These are phyloP conservation scores for Datisca glomerata DNA, from an alignment of 306 rosid species.

Conservation along the genomic window DNA sequence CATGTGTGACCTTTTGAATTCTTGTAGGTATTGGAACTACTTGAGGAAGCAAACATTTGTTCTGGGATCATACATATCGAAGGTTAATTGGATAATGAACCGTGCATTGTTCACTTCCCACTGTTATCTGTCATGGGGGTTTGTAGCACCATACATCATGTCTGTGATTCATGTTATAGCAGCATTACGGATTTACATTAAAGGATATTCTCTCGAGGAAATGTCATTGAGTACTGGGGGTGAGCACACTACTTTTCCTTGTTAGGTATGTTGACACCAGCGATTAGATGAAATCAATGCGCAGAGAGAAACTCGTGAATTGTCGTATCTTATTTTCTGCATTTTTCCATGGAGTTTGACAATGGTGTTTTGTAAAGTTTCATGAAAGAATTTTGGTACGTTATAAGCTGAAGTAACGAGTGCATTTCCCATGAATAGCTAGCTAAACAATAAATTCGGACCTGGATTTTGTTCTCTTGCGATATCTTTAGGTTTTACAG, in stretches of 20 bases:
- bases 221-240: conserved; percentile 38
- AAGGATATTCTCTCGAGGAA: conserved; percentile 54
- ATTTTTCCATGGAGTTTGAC: no score
- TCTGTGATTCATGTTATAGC: conserved; percentile 56
- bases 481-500: conserved; percentile 11
- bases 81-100: conserved; percentile 77
- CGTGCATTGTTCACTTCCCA: conserved; percentile 77
- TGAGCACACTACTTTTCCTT: conserved; percentile 45
- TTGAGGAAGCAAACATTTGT: conserved; percentile 99
- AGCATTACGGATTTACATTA: conserved; percentile 38
- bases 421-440: no score
- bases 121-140: conserved; percentile 92
- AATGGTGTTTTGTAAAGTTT: no score
- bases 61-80: conserved; percentile 75
- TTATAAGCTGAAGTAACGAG: no score
- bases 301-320: no score
- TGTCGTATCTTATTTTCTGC: no score
- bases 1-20: conserved; percentile 7
- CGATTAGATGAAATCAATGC: neutral
- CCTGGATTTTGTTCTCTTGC: no score
- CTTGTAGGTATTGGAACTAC: conserved; percentile 93
- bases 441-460: no score
- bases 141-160: conserved; percentile 71
- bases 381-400: no score
- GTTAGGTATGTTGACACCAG: neutral